A percentile compares a stretch with the other conserved stretches of the same genome.
Evolutionary conservation across 257 asterid species (phyloP).

Genomic region (Striga asiatica): DNA sequence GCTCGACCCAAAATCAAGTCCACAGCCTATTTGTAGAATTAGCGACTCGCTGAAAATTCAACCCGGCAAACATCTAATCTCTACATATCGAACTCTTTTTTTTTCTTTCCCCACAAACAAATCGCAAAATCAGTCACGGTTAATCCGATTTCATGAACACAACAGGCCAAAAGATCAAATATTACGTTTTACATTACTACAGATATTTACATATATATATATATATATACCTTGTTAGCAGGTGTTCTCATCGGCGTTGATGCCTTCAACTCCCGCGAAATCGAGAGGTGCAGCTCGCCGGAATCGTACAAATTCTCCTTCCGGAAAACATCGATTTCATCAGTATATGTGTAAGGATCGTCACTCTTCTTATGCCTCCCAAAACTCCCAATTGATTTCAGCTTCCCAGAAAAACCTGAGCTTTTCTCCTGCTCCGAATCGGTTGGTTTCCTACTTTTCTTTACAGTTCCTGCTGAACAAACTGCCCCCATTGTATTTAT

Average conservation of each 20-base stretch:
- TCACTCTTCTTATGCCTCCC: slow-evolving; percentile 36
- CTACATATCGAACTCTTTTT: neutral
- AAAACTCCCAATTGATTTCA: slow-evolving; percentile 36
- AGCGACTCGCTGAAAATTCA: neutral
- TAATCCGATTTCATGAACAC: neutral
- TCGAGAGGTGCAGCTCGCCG: slow-evolving; percentile 54
- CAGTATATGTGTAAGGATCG: slow-evolving; percentile 37
- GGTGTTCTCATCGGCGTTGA: slow-evolving; percentile 56
- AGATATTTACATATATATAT: neutral
- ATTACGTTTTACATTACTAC: neutral
- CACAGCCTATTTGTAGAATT: neutral
- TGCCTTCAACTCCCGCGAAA: slow-evolving; percentile 61
- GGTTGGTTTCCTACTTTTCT: slow-evolving; percentile 29
- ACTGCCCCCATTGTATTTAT: slow-evolving; percentile 68
- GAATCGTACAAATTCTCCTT: slow-evolving; percentile 61
- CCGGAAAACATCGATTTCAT: slow-evolving; percentile 35
- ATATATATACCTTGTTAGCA: slow-evolving; percentile 44
- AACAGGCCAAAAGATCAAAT: neutral
- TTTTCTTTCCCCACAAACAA: neutral
- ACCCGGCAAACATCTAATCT: neutral
- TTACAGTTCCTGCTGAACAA: slow-evolving; percentile 66
- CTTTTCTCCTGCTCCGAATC: slow-evolving; percentile 34
- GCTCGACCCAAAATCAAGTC: slow-evolving; percentile 3
- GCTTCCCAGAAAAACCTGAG: slow-evolving; percentile 73
- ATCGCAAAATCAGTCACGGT: slow-evolving; percentile 4